Conservation (phyloP, 306 rosid species). For the Purshia tridentata region DNA sequence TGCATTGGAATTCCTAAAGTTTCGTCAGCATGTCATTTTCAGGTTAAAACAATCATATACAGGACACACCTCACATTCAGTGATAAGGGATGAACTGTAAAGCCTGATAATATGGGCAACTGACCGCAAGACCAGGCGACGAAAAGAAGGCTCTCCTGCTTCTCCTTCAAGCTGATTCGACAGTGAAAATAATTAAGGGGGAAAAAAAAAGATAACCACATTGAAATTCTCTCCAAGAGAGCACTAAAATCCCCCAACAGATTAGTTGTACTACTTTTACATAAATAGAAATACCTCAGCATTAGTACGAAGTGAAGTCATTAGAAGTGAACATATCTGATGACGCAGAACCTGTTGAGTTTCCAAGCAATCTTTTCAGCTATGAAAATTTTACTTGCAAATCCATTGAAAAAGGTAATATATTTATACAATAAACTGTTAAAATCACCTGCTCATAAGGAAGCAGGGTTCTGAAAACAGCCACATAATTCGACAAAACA, state of each 20-base stretch:
- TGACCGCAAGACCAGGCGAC: slow-evolving; percentile 95
- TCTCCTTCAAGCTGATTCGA: slow-evolving; percentile 85
- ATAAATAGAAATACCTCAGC: slow-evolving; percentile 65
- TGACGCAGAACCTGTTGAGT: slow-evolving; percentile 67
- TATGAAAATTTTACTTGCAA: slow-evolving; percentile 19
- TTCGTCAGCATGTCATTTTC: slow-evolving; percentile 7
- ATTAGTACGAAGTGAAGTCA: slow-evolving; percentile 93
- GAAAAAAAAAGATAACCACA: slow-evolving; percentile 5
- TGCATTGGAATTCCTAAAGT: slow-evolving; percentile 18
- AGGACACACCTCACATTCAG: slow-evolving; percentile 90
- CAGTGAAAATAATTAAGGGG: slow-evolving; percentile 24
- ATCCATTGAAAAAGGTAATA: slow-evolving; percentile 17
- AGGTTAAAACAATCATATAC: slow-evolving; percentile 28
- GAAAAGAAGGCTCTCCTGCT: slow-evolving; percentile 89
- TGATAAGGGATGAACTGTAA: slow-evolving; percentile 88
- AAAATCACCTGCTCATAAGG: slow-evolving; percentile 85
- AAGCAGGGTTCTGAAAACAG: slow-evolving; percentile 71
- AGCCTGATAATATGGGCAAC: slow-evolving; percentile 98
- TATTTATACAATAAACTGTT: slow-evolving; percentile 22
- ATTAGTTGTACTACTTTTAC: slow-evolving; percentile 17
- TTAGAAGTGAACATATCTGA: slow-evolving; percentile 85
- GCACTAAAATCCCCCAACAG: slow-evolving; percentile 20
- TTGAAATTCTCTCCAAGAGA: slow-evolving; percentile 25
- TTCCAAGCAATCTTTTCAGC: slow-evolving; percentile 28
- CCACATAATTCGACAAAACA: slow-evolving; percentile 83